These are phyloP conservation scores for Bryopsis sp. DNA, from an alignment of 139 green algal species.

Conservation along the genomic window DNA sequence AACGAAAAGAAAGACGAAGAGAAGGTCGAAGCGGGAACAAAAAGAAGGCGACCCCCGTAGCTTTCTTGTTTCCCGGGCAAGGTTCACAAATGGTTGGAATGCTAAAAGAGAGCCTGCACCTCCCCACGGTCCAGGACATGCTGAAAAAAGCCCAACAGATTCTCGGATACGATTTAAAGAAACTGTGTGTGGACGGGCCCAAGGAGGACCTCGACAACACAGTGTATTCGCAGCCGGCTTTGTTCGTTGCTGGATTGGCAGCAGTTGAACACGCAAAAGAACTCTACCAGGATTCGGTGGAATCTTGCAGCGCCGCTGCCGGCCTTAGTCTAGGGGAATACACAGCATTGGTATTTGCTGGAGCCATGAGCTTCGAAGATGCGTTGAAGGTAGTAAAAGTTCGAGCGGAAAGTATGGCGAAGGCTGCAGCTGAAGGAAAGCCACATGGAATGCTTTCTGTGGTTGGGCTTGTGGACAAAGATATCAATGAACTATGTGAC, in stretches of 20 bases:
- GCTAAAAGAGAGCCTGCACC: slow-evolving; percentile 47
- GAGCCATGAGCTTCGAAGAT: slow-evolving; percentile 80
- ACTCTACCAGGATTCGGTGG: slow-evolving; percentile 36
- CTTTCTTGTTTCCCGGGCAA: slow-evolving; percentile 86
- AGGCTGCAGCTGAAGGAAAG: slow-evolving; percentile 42
- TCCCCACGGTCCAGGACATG: slow-evolving; percentile 75
- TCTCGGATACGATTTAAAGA: slow-evolving; percentile 82
- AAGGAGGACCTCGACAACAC: slow-evolving; percentile 84
- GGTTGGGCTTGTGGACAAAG: slow-evolving; percentile 68
- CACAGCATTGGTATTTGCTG: slow-evolving; percentile 77
- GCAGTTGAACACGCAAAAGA: slow-evolving; percentile 61
- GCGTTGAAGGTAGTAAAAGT: slow-evolving; percentile 80
- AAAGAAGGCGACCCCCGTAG: slow-evolving; percentile 30
- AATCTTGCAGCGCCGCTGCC: slow-evolving; percentile 37
- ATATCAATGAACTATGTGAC: slow-evolving; percentile 42
- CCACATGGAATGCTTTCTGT: slow-evolving; percentile 84
- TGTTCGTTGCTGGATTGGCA: slow-evolving; percentile 81
- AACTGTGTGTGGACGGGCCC: slow-evolving; percentile 52
- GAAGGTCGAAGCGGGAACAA: neutral
- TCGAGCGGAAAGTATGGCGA: slow-evolving; percentile 71
- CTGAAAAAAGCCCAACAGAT: slow-evolving; percentile 58
- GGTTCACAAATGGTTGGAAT: slow-evolving; percentile 85
- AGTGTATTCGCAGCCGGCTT: slow-evolving; percentile 55
- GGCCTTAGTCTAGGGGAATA: slow-evolving; percentile 88
- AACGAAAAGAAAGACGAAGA: neutral